Evolutionary conservation across 768 basidiomycete genomes (phyloP).

Genomic region (Termitomyces sp.): DNA sequence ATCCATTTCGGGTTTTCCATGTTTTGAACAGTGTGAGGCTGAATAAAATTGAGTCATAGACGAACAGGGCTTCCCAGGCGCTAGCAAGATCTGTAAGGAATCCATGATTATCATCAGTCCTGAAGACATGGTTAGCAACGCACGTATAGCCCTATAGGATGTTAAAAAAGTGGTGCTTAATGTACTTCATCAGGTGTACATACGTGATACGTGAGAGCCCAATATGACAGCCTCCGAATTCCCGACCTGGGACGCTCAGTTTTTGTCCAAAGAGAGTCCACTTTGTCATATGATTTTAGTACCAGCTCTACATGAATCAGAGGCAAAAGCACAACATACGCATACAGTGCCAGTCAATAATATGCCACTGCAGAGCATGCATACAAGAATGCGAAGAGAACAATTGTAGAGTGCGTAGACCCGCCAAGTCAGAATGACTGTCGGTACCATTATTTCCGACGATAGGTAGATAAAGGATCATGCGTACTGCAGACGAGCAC

Average conservation of each 20-base stretch:
- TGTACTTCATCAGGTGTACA: constrained; percentile 2
- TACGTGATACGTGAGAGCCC: constrained; percentile 26
- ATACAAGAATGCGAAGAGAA: constrained; percentile 22
- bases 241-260: not conserved
- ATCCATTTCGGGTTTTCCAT: constrained; percentile 26
- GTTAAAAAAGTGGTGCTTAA: not conserved
- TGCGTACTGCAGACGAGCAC: constrained; percentile 41
- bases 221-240: constrained; percentile 27
- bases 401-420: constrained; percentile 42
- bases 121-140: not conserved
- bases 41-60: constrained; percentile 45
- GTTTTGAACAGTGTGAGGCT: constrained; percentile 43
- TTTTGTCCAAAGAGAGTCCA: not conserved
- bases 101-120: not conserved
- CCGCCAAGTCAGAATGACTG: constrained; percentile 40
- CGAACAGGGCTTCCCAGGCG: constrained; percentile 47
- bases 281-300: not conserved
- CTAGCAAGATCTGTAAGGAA: constrained; percentile 26
- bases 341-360: constrained; percentile 24
- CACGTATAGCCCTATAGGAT: not conserved
- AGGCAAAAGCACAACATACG: constrained; percentile 25
- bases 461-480: not conserved
- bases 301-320: not conserved
- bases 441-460: not conserved
- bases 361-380: constrained; percentile 25